Conservation (phyloP, 148 eudicot species). For the Heliamphora exappendiculata region DNA sequence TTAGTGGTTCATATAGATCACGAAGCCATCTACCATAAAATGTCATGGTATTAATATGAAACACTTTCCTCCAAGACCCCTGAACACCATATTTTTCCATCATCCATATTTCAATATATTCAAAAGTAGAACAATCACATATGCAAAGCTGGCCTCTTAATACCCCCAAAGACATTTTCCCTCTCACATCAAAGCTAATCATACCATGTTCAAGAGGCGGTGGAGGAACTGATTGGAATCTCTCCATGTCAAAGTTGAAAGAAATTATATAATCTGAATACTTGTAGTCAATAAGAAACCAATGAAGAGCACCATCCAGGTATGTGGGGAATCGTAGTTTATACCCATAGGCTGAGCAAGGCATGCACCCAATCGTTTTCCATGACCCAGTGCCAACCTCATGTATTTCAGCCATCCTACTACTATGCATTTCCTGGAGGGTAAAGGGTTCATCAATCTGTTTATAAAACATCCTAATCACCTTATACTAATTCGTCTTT, state of each 20-base stretch:
- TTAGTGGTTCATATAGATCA: slow-evolving; percentile 4
- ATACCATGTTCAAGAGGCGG: slow-evolving; percentile 1
- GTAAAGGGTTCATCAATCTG: not conserved
- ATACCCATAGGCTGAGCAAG: not conserved
- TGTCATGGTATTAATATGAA: not conserved
- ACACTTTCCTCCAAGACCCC: slow-evolving; percentile 17
- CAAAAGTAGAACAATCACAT: not conserved
- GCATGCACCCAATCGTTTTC: not conserved
- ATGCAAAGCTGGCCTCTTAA: slow-evolving; percentile 16
- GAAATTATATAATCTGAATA: not conserved
- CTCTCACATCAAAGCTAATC: not conserved
- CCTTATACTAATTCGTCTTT: slow-evolving; percentile 8
- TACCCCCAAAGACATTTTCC: slow-evolving; percentile 1
- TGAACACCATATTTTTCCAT: slow-evolving; percentile 17
- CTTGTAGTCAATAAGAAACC: not conserved
- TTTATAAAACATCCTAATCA: slow-evolving; percentile 9
- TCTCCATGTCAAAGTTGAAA: slow-evolving; percentile 22
- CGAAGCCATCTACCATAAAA: not conserved
- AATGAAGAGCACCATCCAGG: slow-evolving; percentile 14
- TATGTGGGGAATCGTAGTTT: not conserved
- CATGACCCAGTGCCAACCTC: slow-evolving; percentile 12
- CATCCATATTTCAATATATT: slow-evolving; percentile 9
- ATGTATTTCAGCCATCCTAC: slow-evolving; percentile 3
- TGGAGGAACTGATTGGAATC: slow-evolving; percentile 11
- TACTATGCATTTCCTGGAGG: not conserved